These are phyloP conservation scores for Cutaneotrichosporon cyanovorans DNA, from an alignment of 1,284 basidiomycete genomes.

Conservation along the genomic window DNA sequence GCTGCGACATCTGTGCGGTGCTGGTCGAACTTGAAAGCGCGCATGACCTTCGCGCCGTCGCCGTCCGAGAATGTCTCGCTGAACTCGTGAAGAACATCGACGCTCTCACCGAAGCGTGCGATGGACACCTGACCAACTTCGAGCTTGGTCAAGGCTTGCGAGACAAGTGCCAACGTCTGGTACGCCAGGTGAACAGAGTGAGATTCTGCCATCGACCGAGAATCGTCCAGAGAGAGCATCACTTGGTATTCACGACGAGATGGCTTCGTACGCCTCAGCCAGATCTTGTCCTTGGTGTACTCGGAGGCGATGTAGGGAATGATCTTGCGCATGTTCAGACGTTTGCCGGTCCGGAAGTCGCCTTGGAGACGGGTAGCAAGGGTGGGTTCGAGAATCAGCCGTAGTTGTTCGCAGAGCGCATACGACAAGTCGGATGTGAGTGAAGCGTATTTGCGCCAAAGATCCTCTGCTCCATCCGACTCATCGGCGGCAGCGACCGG, in stretches of 20 bases:
- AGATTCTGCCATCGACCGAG: conserved; percentile 90
- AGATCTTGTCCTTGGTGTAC: conserved; percentile 99
- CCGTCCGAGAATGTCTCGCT: conserved; percentile 69
- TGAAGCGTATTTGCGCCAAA: conserved; percentile 86
- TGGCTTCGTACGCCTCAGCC: conserved; percentile 89
- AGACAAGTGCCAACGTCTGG: conserved; percentile 86
- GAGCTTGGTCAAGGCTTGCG: conserved; percentile 80
- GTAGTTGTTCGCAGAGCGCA: conserved; percentile 88
- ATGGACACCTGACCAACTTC: conserved; percentile 93
- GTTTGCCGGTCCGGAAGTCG: conserved; percentile 95
- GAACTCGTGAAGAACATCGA: conserved; percentile 85
- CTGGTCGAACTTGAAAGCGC: conserved; percentile 83
- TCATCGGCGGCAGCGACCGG: conserved; percentile 5
- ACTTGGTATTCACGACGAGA: conserved; percentile 95
- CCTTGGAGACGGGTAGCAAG: conserved; percentile 89
- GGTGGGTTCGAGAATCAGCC: conserved; percentile 92
- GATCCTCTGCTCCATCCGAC: conserved; percentile 53
- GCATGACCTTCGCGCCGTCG: conserved; percentile 70
- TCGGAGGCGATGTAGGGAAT: conserved; percentile 98
- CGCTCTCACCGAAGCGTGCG: conserved; percentile 78
- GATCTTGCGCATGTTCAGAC: conserved; percentile 99
- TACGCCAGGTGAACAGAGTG: conserved; percentile 90
- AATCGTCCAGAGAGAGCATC: conserved; percentile 90
- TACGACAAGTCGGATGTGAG: conserved; percentile 88
- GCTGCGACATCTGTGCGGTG: conserved; percentile 80